Conservation (phyloP, 2,329 filamentous ascomycete species). For the Ceratocystiopsis minuta region DNA sequence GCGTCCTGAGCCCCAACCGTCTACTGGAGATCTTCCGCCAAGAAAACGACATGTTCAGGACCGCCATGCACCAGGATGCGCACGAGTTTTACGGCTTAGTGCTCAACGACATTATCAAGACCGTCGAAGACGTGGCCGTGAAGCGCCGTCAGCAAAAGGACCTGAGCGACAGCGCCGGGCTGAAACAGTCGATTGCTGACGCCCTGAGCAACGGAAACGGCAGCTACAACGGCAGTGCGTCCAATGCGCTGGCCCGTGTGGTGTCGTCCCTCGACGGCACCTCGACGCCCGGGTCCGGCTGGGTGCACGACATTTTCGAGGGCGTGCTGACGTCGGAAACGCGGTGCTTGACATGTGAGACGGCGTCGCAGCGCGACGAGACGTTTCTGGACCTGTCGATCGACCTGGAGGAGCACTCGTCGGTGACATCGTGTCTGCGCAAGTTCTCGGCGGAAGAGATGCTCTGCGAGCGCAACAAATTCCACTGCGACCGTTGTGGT, state of each 20-base stretch:
- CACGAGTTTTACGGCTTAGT: slow-evolving; percentile 93
- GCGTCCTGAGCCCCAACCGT: slow-evolving; percentile 78
- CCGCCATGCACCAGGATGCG: slow-evolving; percentile 94
- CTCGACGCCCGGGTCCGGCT: slow-evolving; percentile 50
- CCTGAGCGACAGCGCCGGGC: slow-evolving; percentile 21
- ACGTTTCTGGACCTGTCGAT: slow-evolving; percentile 92
- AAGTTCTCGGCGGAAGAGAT: slow-evolving; percentile 98
- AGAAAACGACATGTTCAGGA: slow-evolving; percentile 94
- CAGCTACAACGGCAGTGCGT: neutral
- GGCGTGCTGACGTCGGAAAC: slow-evolving; percentile 91
- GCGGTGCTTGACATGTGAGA: slow-evolving; percentile 90
- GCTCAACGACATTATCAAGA: slow-evolving; percentile 88
- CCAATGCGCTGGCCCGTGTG: too few relatives aligned
- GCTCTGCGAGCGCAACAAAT: slow-evolving; percentile 96
- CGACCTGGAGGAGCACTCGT: slow-evolving; percentile 86
- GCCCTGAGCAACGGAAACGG: slow-evolving; percentile 17
- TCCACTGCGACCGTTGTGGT: slow-evolving; percentile 94
- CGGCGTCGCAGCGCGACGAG: slow-evolving; percentile 84
- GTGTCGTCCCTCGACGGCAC: slow-evolving; percentile 21
- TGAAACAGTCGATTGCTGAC: slow-evolving; percentile 33
- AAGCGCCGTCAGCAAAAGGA: slow-evolving; percentile 28
- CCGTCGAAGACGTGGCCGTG: slow-evolving; percentile 72
- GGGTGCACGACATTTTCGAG: slow-evolving; percentile 96
- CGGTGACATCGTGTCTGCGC: slow-evolving; percentile 82
- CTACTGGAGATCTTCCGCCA: slow-evolving; percentile 87